Base-by-base conservation (phyloP, 805 yeast species). In the Saitoella complicata region DNA sequence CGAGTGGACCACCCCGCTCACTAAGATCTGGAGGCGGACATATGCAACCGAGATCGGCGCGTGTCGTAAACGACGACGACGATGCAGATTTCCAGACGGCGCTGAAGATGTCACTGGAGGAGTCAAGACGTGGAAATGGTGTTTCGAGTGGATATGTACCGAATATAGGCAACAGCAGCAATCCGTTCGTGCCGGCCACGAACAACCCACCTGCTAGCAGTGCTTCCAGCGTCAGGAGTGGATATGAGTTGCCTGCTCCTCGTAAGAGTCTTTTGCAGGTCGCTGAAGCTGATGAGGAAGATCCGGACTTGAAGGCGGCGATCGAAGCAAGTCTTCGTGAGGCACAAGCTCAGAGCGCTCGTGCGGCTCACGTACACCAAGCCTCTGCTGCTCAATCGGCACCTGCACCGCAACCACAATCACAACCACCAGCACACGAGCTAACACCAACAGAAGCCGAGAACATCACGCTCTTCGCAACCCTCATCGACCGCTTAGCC, bases 301-400 rank as follows among this genome's bases (percentile, higher is more conserved):
- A 54, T 55, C 88, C 80, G 36, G 95, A 85, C 35, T 73, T 88
- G 76, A 82, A 77, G 58, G 94, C 91, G 0, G 98, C 97, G 0
- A 88, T 91, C 46, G 94, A 81, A 10, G 95, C 95, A 0, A 84
- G 95, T 60, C 67, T 91, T 49, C 70, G 70, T 44, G 96, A 87
- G 30, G 43, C 43, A 21, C 33, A 32, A 11, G 13, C 13, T n/a
- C 13, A 37, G 21, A 21, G 21, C 4, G 21, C 21, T 21, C 21
- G 21, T 21, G 21, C 21, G 21, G 21, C 21, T 21, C 21, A 21
- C 21, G 21, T 21, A 21, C 40, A 40, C 2, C 48, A 42, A n/a
- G 43, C 29, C 7, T 39, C 32, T 13, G 38, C 36, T 7, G 37
- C 12, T 8, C 41, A 29, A 21, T 40, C 40, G 32, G 39, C 40